phyloP scores from a whole-genome alignment of 106 monocot genomes.

The Acanthochlamys bracteata region DNA sequence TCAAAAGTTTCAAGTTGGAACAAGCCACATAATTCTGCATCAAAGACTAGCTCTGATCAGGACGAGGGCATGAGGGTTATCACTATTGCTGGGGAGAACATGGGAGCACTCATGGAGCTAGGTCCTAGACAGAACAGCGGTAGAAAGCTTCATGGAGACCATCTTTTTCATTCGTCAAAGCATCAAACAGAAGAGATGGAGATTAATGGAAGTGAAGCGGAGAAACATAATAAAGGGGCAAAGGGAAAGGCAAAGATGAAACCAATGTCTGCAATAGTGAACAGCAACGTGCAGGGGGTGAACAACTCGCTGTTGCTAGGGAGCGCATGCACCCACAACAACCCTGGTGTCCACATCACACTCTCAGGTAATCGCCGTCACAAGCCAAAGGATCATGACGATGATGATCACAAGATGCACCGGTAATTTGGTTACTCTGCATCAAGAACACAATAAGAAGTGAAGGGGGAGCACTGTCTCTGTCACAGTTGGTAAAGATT shows the following conservation, averaged over 20 bases:
- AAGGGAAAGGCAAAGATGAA: slow-evolving; percentile 7
- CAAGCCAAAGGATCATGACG: slow-evolving; percentile 4
- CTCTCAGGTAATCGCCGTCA: slow-evolving; percentile 16
- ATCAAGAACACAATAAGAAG: too few species aligned
- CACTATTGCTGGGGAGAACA: slow-evolving; percentile 59
- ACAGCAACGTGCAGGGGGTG: slow-evolving; percentile 65
- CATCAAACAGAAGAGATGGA: neutral
- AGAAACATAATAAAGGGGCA: neutral
- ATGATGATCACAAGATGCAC: neutral
- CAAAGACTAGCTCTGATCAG: slow-evolving; percentile 5
- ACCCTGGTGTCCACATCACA: slow-evolving; percentile 57
- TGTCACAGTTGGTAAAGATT: too few species aligned
- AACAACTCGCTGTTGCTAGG: slow-evolving; percentile 68
- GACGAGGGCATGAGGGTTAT: slow-evolving; percentile 22
- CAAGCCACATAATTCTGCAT: neutral
- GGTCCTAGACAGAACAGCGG: neutral
- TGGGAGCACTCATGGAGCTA: slow-evolving; percentile 62
- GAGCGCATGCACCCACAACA: slow-evolving; percentile 30
- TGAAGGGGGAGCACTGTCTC: too few species aligned
- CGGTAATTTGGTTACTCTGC: too few species aligned
- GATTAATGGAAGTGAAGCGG: neutral
- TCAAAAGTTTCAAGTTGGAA: neutral
- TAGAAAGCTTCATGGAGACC: neutral
- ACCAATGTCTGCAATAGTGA: slow-evolving; percentile 37
- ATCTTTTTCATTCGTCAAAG: neutral